Conservation (phyloP, 768 basidiomycete species). For the Kwoniella dendrophila region DNA sequence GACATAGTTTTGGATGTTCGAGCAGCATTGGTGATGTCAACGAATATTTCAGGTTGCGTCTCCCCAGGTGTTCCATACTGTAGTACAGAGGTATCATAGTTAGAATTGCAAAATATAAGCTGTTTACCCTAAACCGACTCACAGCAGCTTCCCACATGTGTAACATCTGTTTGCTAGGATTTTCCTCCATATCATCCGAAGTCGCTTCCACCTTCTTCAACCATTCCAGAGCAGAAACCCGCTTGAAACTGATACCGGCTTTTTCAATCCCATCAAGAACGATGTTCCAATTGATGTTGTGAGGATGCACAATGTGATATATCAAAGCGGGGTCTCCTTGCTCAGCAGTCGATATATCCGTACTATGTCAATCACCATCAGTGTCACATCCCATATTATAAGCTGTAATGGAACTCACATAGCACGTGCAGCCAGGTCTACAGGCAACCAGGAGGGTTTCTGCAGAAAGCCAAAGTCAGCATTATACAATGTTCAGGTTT, state of each 20-base stretch:
- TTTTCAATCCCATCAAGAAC: constrained; percentile 57
- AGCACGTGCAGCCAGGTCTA: constrained; percentile 61
- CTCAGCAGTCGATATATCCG: constrained; percentile 55
- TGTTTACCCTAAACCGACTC: constrained; percentile 19
- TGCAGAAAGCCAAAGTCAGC: constrained; percentile 28
- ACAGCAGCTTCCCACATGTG: constrained; percentile 46
- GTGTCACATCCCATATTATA: not conserved
- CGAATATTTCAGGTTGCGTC: constrained; percentile 32
- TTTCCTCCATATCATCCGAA: constrained; percentile 52
- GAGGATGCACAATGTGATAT: constrained; percentile 58
- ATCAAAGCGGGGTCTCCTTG: constrained; percentile 37
- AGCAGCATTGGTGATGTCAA: constrained; percentile 53
- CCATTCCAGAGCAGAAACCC: constrained; percentile 56
- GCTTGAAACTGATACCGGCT: constrained; percentile 58
- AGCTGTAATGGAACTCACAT: constrained; percentile 50
- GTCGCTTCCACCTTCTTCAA: constrained; percentile 54
- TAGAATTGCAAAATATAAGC: too few relatives aligned
- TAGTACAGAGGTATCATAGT: not conserved
- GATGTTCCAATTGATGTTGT: constrained; percentile 56
- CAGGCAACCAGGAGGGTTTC: constrained; percentile 63
- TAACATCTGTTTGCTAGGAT: constrained; percentile 59
- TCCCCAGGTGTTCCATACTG: constrained; percentile 47
- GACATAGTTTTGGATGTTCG: constrained; percentile 50
- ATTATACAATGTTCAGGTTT: not conserved
- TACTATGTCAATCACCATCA: constrained; percentile 18